phyloP scores from a whole-genome alignment of 352 stramenopile species.

The Lagenidium giganteum region DNA sequence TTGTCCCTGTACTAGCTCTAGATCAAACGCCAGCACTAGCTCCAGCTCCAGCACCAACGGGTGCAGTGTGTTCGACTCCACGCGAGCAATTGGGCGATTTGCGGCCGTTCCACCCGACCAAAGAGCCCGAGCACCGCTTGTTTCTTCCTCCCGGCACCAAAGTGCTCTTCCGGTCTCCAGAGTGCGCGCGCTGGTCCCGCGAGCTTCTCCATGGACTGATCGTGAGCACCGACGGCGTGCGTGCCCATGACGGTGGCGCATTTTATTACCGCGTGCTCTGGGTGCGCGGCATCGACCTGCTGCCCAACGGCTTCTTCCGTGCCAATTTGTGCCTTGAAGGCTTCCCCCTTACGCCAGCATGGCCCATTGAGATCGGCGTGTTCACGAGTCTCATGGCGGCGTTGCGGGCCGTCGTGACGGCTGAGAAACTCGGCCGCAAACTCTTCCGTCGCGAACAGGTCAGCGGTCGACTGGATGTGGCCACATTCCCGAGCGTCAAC shows the following conservation, averaged over 20 bases:
- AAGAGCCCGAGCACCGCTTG: constrained; percentile 16
- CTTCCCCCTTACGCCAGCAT: too few relatives aligned
- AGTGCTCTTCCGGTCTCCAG: constrained; percentile 36
- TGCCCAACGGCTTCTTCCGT: constrained; percentile 50
- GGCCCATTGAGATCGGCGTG: constrained; percentile 31
- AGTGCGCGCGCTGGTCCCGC: constrained; percentile 29
- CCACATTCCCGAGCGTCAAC: constrained; percentile 30
- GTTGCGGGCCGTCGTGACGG: constrained; percentile 41
- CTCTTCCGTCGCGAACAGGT: constrained; percentile 37
- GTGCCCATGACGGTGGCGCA: background rate
- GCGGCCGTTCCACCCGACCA: too few relatives aligned
- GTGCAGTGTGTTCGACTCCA: too few relatives aligned
- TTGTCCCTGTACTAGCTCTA: background rate
- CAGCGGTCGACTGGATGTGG: constrained; percentile 16
- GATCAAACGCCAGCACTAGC: too few relatives aligned
- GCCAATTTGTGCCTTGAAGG: constrained; percentile 31
- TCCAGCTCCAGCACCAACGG: too few relatives aligned
- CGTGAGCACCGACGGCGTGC: constrained; percentile 13
- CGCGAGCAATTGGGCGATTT: constrained; percentile 3
- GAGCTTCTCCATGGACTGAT: constrained; percentile 41
- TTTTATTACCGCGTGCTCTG: constrained; percentile 51
- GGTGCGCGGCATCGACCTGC: constrained; percentile 40
- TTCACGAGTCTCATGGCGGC: constrained; percentile 39
- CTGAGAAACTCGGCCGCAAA: constrained; percentile 31
- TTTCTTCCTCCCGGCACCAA: constrained; percentile 18